Percentiles rank a stretch among this genome's conserved stretches.
Evolutionary conservation across 768 basidiomycete genomes (phyloP).

Genomic region (Boletus speciosus): DNA sequence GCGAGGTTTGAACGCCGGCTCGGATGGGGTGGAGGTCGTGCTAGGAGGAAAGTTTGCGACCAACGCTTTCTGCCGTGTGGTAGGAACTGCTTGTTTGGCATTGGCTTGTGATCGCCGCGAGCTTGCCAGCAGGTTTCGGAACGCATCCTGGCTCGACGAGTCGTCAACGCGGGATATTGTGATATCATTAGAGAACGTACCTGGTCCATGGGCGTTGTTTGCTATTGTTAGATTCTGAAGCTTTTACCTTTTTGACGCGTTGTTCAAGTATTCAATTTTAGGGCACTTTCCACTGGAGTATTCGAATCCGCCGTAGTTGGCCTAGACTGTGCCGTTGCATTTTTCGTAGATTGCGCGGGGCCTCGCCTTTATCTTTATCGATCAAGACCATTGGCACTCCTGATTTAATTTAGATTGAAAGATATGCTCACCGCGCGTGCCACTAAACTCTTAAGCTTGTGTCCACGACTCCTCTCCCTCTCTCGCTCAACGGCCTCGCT

Average conservation of each 20-base stretch:
- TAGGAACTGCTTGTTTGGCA: slow-evolving; percentile 1
- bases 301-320: too few relatives aligned
- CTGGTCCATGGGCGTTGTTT: slow-evolving; percentile 35
- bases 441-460: slow-evolving; percentile 17
- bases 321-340: too few relatives aligned
- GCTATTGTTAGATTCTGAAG: slow-evolving; percentile 26
- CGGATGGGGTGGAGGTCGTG: slow-evolving; percentile 46
- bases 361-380: slow-evolving; percentile 10
- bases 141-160: slow-evolving; percentile 48
- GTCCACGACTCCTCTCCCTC: slow-evolving; percentile 1
- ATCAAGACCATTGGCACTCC: slow-evolving; percentile 33
- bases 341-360: background rate
- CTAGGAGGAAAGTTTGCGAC: slow-evolving; percentile 26
- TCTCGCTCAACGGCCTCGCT: slow-evolving; percentile 8
- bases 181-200: slow-evolving; percentile 2
- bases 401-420: slow-evolving; percentile 26
- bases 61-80: slow-evolving; percentile 15
- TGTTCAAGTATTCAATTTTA: too few relatives aligned
- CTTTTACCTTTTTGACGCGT: slow-evolving; percentile 8
- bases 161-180: background rate
- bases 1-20: slow-evolving; percentile 77
- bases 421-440: slow-evolving; percentile 16
- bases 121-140: slow-evolving; percentile 47
- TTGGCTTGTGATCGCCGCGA: slow-evolving; percentile 26
- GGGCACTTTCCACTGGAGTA: too few relatives aligned